A percentile compares a stretch with the other conserved stretches of the same genome.
These are phyloP conservation scores for Wickerhamiella hasegawae DNA, from an alignment of 805 yeast species.

Conservation along the genomic window DNA sequence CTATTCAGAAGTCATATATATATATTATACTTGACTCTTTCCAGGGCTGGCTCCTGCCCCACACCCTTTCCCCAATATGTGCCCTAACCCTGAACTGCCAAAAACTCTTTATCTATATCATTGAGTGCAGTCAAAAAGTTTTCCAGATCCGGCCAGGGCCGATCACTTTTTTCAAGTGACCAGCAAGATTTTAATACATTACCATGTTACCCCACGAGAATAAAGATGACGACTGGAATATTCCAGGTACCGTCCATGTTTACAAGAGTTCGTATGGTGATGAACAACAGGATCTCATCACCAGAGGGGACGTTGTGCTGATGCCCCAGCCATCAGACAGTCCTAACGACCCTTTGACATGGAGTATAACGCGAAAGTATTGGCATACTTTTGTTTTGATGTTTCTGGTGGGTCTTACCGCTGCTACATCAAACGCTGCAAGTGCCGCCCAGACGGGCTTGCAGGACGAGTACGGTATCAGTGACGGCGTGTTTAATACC, in stretches of 20 bases:
- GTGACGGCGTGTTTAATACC: constrained; percentile 55
- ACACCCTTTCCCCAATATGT: too few species aligned
- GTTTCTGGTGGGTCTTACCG: constrained; percentile 29
- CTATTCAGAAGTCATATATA: too few species aligned
- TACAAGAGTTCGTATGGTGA: constrained; percentile 24
- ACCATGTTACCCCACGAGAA: too few species aligned
- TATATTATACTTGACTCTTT: too few species aligned
- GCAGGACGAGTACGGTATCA: constrained; percentile 43
- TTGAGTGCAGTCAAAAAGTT: too few species aligned
- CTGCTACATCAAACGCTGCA: constrained; percentile 53
- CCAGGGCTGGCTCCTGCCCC: too few species aligned
- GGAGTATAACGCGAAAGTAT: constrained; percentile 36
- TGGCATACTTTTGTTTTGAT: constrained; percentile 26
- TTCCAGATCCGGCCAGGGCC: too few species aligned
- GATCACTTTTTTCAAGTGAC: too few species aligned
- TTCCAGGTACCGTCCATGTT: constrained; percentile 16
- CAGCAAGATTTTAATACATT: too few species aligned
- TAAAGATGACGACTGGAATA: constrained; percentile 4
- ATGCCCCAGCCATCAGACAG: constrained; percentile 53
- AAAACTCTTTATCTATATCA: too few species aligned
- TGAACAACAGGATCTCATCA: constrained; percentile 8
- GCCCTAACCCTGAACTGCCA: too few species aligned
- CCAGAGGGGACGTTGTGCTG: constrained; percentile 30
- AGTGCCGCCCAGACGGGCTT: constrained; percentile 55
- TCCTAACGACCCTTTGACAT: constrained; percentile 56